Evolutionary conservation across 257 asterid genomes (phyloP).

Genomic region (Dorcoceras hygrometricum): DNA sequence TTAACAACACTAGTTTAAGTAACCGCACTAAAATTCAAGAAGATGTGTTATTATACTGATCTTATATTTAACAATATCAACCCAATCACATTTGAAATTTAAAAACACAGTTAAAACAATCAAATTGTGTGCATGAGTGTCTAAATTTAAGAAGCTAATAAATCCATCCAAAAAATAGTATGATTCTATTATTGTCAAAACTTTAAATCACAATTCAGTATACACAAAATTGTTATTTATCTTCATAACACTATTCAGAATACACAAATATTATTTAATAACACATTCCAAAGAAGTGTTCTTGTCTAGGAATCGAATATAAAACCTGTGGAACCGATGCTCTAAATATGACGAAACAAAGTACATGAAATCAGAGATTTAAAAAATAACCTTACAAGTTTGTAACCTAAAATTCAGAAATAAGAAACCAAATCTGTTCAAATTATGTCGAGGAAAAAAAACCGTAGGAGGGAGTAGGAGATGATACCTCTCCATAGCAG

Average conservation of each 20-base stretch:
- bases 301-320: neutral
- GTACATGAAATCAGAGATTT: neutral
- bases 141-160: neutral
- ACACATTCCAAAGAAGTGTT: neutral
- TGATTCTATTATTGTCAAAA: neutral
- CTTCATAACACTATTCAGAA: neutral
- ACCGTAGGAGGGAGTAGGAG: slow-evolving; percentile 2
- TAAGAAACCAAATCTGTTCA: neutral
- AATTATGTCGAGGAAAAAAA: neutral
- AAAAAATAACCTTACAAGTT: too few species aligned
- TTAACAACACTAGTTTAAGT: neutral
- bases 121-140: neutral
- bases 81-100: neutral
- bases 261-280: too few species aligned
- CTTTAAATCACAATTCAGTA: neutral
- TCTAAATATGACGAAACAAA: neutral
- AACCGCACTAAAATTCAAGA: neutral
- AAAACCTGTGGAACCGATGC: neutral
- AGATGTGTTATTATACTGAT: neutral
- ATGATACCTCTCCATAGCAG: slow-evolving; percentile 57
- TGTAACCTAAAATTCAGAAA: neutral
- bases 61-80: neutral
- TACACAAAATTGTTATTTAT: too few species aligned
- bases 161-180: neutral
- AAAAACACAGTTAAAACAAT: neutral